Base-by-base conservation (phyloP, 108 stramenopile species). In the Skeletonema grethae region DNA sequence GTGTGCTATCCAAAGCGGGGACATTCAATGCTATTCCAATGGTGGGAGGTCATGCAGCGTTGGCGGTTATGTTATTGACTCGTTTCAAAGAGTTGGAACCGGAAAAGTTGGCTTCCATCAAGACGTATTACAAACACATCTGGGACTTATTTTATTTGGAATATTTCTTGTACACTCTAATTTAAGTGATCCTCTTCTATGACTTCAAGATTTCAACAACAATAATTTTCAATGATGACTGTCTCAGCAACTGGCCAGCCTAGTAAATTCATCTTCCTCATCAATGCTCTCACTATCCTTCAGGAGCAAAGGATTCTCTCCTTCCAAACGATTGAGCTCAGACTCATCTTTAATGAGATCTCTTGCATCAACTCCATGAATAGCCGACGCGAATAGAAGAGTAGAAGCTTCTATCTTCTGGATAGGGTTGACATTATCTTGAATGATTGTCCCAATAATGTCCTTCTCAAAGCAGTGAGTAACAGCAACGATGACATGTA, bases 101-200 rank as follows among this genome's bases (percentile, higher is more conserved):
- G 4, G 87, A 96, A 25, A 85, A 90, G 46, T 83, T 89, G 71
- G 45, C 70, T 2, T 93, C 90, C 36, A 83, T 97, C 70, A 97
- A 98, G 85, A 74, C 36, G 48, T 97, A 91, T 81, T 98, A 98
- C 92, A 95, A 94, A 73, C 85, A 92, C 56, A 96, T 98, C 67
- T 98, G 98, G 98, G 96, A 98, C 79, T 73, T 97, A 30, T 98
- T 98, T 59, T 98, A 98, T 82, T 74, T 94, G 65, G 97, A 98
- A 64, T 98, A 98, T 74, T 82, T 71, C 10, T 83, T 98, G 30
- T 98, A 98, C 79, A 92, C 95, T 20, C 83, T 98, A 39, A 97
- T 98, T 69, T 98, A 91, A 83, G 70, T 20, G 16, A 34, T 34
- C 34, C 5, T 7, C 5, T 7, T 7, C 34, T 34, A 34, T 6